Evolutionary conservation across 768 basidiomycete genomes (phyloP), one percentile per base, ranked within the genome.

Genomic region (Clitopilus passeckerianus): DNA sequence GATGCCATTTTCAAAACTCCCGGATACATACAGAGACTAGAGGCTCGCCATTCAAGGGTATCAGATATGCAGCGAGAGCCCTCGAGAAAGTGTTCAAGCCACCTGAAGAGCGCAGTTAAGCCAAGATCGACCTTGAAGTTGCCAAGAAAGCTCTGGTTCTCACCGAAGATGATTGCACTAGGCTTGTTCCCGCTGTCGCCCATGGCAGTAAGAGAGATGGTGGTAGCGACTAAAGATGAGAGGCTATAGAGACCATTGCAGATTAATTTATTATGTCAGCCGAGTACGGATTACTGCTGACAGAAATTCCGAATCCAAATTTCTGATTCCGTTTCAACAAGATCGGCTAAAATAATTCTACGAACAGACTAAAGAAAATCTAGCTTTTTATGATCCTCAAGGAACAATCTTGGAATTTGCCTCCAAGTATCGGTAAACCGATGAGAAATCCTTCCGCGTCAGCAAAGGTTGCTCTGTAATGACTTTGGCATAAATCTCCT

Each of bases 1-100:
- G 57, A 70, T 61, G 53, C 55, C 57, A 41, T 24, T 8, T 20
- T 58, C 58, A 52, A 59, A 53, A 37, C 50, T 53, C 34, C 41
- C 37, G 58, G 46, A 55, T 22, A 74, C 87, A 57, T 70, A 93
- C 91, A 56, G 87, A 86, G 56, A 92, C 91, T 23, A 90, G 77
- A 24, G 85, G 73, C 60, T 86, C 85, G 35, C 86, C 89, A 34
- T 86, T 76, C 6, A 83, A 66, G 1, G 90, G 90, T 35, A 91
- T 84, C 14, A 94, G 81, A 41, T 80, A 72, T 56, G 80, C 75
- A 35, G 88, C 87, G 56, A 94, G 82, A 54, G 86, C 79, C 55
- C 91, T 82, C 8, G 92, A 86, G 69, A 78, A 89, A 57, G 89
- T 90, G 75, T 91, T 92, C 63, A 93, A 73, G 57, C 92, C 92